Conservation (phyloP, 1,139 yeast genomes). For the Suhomyces terraborum region DNA sequence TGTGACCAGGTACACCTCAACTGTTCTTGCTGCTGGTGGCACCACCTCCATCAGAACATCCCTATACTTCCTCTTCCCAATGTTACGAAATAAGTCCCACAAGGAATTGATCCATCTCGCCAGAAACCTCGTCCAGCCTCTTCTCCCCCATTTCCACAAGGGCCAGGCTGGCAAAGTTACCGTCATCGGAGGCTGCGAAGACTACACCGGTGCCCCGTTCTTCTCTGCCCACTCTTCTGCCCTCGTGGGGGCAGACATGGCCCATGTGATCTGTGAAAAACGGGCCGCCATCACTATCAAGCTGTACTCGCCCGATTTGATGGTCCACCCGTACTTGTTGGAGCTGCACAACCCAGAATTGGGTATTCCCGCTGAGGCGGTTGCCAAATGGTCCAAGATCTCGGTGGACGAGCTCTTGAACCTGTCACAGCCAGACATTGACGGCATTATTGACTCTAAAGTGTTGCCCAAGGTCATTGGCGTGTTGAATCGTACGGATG, state of each 20-base stretch:
- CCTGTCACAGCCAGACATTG: constrained; percentile 21
- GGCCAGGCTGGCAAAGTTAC: constrained; percentile 92
- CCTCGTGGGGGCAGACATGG: constrained; percentile 81
- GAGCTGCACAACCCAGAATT: constrained; percentile 27
- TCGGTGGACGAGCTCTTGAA: constrained; percentile 24
- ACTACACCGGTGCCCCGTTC: constrained; percentile 95
- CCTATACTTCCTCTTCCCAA: not conserved
- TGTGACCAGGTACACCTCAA: constrained; percentile 1
- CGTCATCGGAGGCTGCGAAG: constrained; percentile 92
- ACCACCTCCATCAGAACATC: too few species aligned
- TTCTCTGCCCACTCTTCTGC: constrained; percentile 87
- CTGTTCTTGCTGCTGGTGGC: not conserved
- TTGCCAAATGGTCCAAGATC: constrained; percentile 19
- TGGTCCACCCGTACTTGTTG: constrained; percentile 89
- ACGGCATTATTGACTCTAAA: constrained; percentile 37
- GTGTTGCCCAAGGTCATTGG: constrained; percentile 57
- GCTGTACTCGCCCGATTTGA: constrained; percentile 85
- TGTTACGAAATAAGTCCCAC: constrained; percentile 35
- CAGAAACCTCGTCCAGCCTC: constrained; percentile 70
- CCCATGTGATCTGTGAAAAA: constrained; percentile 82
- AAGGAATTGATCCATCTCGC: constrained; percentile 52
- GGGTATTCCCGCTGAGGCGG: constrained; percentile 18
- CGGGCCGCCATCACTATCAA: constrained; percentile 82
- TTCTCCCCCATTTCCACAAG: constrained; percentile 71
- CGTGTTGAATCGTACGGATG: constrained; percentile 69